phyloP scores from a whole-genome alignment of 2,329 filamentous ascomycete species.

The Ascochyta lentis region DNA sequence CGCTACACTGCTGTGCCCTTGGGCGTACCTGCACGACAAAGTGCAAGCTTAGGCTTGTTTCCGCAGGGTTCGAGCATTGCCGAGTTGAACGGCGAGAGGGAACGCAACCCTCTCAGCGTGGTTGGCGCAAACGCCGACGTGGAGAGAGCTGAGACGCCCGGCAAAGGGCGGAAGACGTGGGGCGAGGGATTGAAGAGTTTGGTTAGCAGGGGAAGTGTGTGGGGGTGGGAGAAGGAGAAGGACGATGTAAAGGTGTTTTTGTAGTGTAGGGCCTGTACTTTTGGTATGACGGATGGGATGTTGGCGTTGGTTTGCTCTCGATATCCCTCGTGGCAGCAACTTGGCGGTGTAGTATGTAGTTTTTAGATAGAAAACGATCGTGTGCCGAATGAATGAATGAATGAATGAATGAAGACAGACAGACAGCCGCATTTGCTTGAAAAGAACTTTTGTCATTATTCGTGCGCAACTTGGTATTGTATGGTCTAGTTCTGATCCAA shows the following conservation, averaged over 20 bases:
- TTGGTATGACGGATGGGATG: not conserved
- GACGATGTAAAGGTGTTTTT: conserved; percentile 34
- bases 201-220: conserved; percentile 21
- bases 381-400: not conserved
- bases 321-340: conserved; percentile 7
- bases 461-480: not conserved
- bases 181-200: conserved; percentile 31
- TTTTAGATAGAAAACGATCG: not conserved
- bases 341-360: not conserved
- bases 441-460: not conserved
- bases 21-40: conserved; percentile 1
- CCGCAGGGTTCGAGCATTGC: conserved; percentile 20
- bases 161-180: conserved; percentile 31
- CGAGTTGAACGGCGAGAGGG: conserved; percentile 10
- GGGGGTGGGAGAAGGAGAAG: conserved; percentile 24
- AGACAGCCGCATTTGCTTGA: not conserved
- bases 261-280: conserved; percentile 2
- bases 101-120: conserved; percentile 25
- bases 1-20: conserved; percentile 2
- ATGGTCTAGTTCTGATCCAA: conserved; percentile 1
- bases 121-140: conserved; percentile 18
- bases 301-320: not conserved
- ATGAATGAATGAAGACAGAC: not conserved
- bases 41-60: conserved; percentile 21
- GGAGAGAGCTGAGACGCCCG: conserved; percentile 19